Conservation (phyloP, 2,329 filamentous ascomycete genomes). For the Raffaelea albimanens region DNA sequence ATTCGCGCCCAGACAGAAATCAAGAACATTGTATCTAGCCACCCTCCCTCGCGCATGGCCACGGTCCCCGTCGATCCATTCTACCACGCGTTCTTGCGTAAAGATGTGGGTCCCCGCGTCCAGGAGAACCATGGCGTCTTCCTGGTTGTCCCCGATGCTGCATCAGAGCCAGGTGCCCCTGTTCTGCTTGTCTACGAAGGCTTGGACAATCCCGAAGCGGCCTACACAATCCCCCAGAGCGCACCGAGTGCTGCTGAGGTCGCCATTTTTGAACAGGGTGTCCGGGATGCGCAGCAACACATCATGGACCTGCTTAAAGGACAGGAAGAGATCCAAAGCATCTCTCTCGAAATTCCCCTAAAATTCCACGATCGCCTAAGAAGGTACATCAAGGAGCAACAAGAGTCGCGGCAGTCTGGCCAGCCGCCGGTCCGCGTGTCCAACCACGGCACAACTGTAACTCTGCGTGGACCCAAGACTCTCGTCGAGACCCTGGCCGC, state of each 20-base stretch:
- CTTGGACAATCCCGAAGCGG: slow-evolving; percentile 29
- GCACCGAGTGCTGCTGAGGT: slow-evolving; percentile 42
- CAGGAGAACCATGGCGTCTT: slow-evolving; percentile 64
- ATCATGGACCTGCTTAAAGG: slow-evolving; percentile 48
- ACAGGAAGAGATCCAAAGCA: slow-evolving; percentile 44
- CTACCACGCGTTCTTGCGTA: slow-evolving; percentile 64
- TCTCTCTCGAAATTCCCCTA: slow-evolving; percentile 45
- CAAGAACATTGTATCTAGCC: slow-evolving; percentile 60
- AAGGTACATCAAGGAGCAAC: slow-evolving; percentile 56
- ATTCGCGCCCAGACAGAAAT: slow-evolving; percentile 69
- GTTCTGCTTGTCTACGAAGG: slow-evolving; percentile 70
- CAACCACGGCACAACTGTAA: slow-evolving; percentile 51
- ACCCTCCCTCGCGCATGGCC: slow-evolving; percentile 63
- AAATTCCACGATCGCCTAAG: slow-evolving; percentile 56
- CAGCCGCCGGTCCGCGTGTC: slow-evolving; percentile 53
- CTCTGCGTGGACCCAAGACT: slow-evolving; percentile 66
- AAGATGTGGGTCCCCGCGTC: slow-evolving; percentile 52
- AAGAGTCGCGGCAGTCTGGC: slow-evolving; percentile 44
- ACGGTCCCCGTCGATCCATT: slow-evolving; percentile 65
- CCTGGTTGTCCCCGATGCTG: slow-evolving; percentile 57
- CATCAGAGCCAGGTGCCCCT: slow-evolving; percentile 45
- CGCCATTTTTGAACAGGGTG: slow-evolving; percentile 41
- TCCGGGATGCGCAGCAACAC: slow-evolving; percentile 47
- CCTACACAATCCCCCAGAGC: slow-evolving; percentile 42
- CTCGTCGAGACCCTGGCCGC: slow-evolving; percentile 61